Conservation (phyloP, 208 protist species). For the Angomonas deanei region DNA sequence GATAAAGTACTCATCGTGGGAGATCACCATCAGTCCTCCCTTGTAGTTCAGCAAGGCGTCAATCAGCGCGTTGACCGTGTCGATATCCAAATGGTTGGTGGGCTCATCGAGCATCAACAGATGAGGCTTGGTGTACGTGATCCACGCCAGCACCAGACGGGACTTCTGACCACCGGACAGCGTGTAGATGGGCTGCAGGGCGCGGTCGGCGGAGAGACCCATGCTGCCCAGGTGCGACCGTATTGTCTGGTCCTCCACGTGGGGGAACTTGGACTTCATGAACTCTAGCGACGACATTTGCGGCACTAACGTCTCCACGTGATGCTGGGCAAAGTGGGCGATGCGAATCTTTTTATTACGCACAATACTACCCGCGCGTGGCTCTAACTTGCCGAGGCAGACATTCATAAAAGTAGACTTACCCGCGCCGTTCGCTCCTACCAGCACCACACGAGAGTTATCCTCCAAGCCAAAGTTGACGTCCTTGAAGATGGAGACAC, state of each 20-base stretch:
- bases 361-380: constrained; percentile 71
- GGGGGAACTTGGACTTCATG: constrained; percentile 79
- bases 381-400: constrained; percentile 78
- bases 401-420: constrained; percentile 96
- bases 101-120: constrained; percentile 96
- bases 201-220: constrained; percentile 84
- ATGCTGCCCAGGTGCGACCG: constrained; percentile 90
- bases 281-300: constrained; percentile 90
- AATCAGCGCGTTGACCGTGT: constrained; percentile 92
- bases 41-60: constrained; percentile 87
- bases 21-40: constrained; percentile 89
- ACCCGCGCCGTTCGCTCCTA: constrained; percentile 90
- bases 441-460: constrained; percentile 83
- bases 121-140: constrained; percentile 91
- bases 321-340: constrained; percentile 92
- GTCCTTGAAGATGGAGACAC: constrained; percentile 81
- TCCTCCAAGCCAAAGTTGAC: constrained; percentile 91
- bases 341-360: constrained; percentile 85
- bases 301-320: constrained; percentile 89
- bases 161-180: constrained; percentile 95
- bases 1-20: constrained; percentile 93
- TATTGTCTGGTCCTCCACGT: constrained; percentile 74
- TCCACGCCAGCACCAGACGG: constrained; percentile 90
- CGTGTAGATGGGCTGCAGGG: constrained; percentile 89
- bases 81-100: constrained; percentile 95